Base-by-base conservation (phyloP, 805 yeast genomes). In the Blastobotrys americana region DNA sequence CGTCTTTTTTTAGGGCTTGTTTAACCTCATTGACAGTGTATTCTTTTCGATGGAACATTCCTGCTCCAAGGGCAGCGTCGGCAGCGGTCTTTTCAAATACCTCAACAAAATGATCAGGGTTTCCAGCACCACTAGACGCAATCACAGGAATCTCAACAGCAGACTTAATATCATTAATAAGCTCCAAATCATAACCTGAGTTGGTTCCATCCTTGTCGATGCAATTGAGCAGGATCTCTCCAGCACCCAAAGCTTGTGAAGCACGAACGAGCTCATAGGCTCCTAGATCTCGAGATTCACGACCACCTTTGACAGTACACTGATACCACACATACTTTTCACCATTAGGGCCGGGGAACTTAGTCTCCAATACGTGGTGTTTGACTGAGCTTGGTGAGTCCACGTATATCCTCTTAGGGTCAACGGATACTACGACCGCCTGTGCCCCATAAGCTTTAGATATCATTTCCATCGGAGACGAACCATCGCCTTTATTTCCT, bases 51-150 rank as follows among this genome's bases (percentile, higher is more conserved):
- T 93, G 99, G 72, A 93, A 93, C 82, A 93, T 83, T 37, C 99
- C 99, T 3, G 99, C 99, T 33, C 98, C 99, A 34, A 93, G 72
- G 15, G 98, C 97, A 36, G 99, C 99, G 67, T 93, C 98, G 1
- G 93, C 82, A 4, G 75, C 71, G 13, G 97, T 88, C 37, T 81
- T 71, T 38, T 70, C 72, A 59, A 93, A 93, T 2, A 86, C 99
- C 52, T 93, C 87, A 51, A 77, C 78, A 61, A 93, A 93, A 66
- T 93, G 97, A 41, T 71, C 74, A 1, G 99, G 98, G 18, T 69
- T 77, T 42, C 99, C 99, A 4, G 99, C 99, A 44, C 99, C 99
- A 50, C 94, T 82, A 4, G 97, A 88, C 0, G 98, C 97, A 63
- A 93, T 93, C 2, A 93, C 97, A 0, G 99, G 99, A 39, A 94